Conservation (phyloP, 768 basidiomycete species). For the Dentipellis sp. region DNA sequence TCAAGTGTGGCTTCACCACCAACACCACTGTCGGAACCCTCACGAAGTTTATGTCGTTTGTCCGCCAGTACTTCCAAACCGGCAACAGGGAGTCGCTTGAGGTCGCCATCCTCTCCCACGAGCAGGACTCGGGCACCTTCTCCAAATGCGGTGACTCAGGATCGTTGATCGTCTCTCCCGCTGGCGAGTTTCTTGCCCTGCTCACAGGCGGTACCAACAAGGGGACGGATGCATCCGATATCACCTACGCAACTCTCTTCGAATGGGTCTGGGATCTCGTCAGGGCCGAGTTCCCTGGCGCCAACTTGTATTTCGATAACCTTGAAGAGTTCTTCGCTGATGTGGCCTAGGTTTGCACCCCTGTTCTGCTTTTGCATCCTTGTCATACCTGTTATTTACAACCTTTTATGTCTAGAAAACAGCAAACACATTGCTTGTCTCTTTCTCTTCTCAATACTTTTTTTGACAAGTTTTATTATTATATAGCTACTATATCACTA, state of each 20-base stretch:
- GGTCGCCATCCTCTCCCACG: slow-evolving; percentile 14
- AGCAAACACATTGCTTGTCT: no score
- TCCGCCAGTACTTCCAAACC: slow-evolving; percentile 14
- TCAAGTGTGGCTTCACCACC: slow-evolving; percentile 17
- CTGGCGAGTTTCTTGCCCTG: slow-evolving; percentile 13
- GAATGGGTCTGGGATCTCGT: slow-evolving; percentile 17
- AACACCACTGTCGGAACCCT: slow-evolving; percentile 18
- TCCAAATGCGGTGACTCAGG: slow-evolving; percentile 20
- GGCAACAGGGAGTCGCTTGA: slow-evolving; percentile 16
- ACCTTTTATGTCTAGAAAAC: no score
- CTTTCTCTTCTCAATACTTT: no score
- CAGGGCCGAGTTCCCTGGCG: slow-evolving; percentile 17
- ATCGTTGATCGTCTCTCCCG: slow-evolving; percentile 13
- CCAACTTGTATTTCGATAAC: slow-evolving; percentile 15
- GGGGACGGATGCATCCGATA: slow-evolving; percentile 16
- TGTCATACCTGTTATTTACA: no score
- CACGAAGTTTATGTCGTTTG: slow-evolving; percentile 14
- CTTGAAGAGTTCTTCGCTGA: slow-evolving; percentile 11
- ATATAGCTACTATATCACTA: no score
- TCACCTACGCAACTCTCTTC: slow-evolving; percentile 18
- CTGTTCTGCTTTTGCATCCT: no score
- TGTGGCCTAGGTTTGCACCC: slow-evolving; percentile 11
- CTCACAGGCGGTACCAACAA: slow-evolving; percentile 17
- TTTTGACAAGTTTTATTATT: no score
- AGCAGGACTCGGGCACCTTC: slow-evolving; percentile 15